These are phyloP conservation scores for Fusarium sp. DNA, from an alignment of 2,329 filamentous ascomycete genomes.

Conservation along the genomic window DNA sequence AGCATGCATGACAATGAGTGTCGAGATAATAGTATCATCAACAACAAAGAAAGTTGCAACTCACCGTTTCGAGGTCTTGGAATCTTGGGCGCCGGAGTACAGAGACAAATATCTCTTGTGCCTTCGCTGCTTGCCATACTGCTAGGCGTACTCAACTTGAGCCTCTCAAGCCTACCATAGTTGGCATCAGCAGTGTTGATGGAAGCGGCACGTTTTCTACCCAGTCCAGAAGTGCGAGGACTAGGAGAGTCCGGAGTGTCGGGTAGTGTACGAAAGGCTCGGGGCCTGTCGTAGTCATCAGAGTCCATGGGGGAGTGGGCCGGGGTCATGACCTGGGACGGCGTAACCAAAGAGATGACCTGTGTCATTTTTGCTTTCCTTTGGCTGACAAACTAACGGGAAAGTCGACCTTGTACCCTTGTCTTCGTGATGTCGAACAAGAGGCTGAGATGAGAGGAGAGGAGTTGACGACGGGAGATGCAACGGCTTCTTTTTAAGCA, in stretches of 20 bases:
- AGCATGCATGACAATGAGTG: background rate
- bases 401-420: slow-evolving; percentile 24
- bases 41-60: slow-evolving; percentile 45
- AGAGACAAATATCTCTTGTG: slow-evolving; percentile 65
- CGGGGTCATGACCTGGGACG: slow-evolving; percentile 42
- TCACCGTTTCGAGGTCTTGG: slow-evolving; percentile 69
- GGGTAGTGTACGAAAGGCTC: slow-evolving; percentile 33
- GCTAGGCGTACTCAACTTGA: slow-evolving; percentile 45
- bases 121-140: slow-evolving; percentile 46
- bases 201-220: slow-evolving; percentile 59
- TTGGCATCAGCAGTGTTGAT: slow-evolving; percentile 59
- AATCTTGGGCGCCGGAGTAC: slow-evolving; percentile 66
- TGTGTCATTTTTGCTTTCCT: slow-evolving; percentile 43
- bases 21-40: background rate
- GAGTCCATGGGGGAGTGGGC: slow-evolving; percentile 39
- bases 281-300: slow-evolving; percentile 37
- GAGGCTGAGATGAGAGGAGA: slow-evolving; percentile 1
- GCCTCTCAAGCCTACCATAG: slow-evolving; percentile 47
- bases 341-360: slow-evolving; percentile 44
- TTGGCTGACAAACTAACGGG: slow-evolving; percentile 34
- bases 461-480: background rate
- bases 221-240: slow-evolving; percentile 38
- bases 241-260: slow-evolving; percentile 43
- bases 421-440: slow-evolving; percentile 8
- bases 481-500: background rate